Conservation (phyloP, 1,284 basidiomycete genomes). For the Cutaneotrichosporon cutaneum region DNA sequence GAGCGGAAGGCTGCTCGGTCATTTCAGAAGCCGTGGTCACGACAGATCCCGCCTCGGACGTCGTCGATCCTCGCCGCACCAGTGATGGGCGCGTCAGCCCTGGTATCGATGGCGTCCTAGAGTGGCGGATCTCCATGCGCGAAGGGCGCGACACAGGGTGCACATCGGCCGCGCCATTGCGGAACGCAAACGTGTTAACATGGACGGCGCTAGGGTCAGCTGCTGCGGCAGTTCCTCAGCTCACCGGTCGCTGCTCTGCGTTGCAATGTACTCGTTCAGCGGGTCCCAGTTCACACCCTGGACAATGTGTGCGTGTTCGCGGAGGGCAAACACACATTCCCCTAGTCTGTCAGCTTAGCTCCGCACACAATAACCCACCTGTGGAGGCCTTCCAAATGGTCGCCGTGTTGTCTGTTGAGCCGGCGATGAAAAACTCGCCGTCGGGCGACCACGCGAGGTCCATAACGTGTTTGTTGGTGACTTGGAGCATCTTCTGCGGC, state of each 20-base stretch:
- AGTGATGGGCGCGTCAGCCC: slow-evolving; percentile 57
- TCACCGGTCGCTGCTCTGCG: slow-evolving; percentile 82
- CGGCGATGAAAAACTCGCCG: slow-evolving; percentile 88
- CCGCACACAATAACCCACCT: slow-evolving; percentile 30
- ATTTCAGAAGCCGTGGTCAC: slow-evolving; percentile 60
- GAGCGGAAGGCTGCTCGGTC: slow-evolving; percentile 41
- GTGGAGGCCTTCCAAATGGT: slow-evolving; percentile 51
- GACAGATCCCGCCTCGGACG: slow-evolving; percentile 69
- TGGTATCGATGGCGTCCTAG: slow-evolving; percentile 52
- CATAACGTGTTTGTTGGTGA: slow-evolving; percentile 89
- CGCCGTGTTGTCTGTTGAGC: slow-evolving; percentile 94
- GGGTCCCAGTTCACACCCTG: slow-evolving; percentile 98
- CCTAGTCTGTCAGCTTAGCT: slow-evolving; percentile 31
- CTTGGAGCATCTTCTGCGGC: slow-evolving; percentile 80
- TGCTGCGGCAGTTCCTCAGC: slow-evolving; percentile 17
- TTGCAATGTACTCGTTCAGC: slow-evolving; percentile 88
- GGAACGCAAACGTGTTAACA: slow-evolving; percentile 74
- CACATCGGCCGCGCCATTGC: slow-evolving; percentile 75
- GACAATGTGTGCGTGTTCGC: slow-evolving; percentile 87
- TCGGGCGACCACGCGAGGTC: slow-evolving; percentile 96
- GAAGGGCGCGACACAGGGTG: slow-evolving; percentile 58
- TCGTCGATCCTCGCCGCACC: slow-evolving; percentile 67
- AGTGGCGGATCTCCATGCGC: slow-evolving; percentile 51
- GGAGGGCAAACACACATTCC: slow-evolving; percentile 48
- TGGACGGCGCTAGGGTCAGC: slow-evolving; percentile 65